A percentile compares a stretch with the other conserved stretches of the same genome.
phyloP scores from a whole-genome alignment of 306 rosid species.

The Carpinus viminea region DNA sequence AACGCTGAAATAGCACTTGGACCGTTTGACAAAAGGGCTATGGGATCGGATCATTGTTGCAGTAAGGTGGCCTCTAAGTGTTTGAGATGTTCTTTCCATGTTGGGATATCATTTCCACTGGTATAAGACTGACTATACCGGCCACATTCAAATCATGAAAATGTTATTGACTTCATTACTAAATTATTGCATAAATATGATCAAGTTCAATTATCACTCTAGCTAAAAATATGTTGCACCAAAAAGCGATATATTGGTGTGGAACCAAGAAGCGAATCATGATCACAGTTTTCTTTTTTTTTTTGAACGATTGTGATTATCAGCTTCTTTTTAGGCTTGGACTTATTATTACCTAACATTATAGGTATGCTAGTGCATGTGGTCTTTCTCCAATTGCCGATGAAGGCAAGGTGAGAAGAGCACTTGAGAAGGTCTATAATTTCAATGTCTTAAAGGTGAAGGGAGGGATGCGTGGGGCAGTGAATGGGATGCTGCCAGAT shows the following conservation, averaged over 20 bases:
- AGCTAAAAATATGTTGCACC: background rate
- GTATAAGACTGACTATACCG: background rate
- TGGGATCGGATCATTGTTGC: no score
- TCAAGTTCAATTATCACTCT: background rate
- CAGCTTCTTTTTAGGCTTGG: background rate
- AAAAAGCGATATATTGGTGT: background rate
- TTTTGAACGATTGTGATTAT: background rate
- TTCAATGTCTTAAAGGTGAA: constrained; percentile 76
- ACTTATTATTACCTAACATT: constrained; percentile 4
- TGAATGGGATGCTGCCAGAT: constrained; percentile 91
- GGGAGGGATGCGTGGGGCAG: constrained; percentile 82
- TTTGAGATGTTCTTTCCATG: no score
- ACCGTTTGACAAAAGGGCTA: no score
- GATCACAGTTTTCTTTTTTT: background rate
- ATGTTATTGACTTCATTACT: background rate
- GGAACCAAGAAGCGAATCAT: background rate
- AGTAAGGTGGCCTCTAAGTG: no score
- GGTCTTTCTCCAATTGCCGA: constrained; percentile 86
- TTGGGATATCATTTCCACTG: background rate
- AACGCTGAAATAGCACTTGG: no score
- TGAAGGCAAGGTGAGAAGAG: constrained; percentile 57
- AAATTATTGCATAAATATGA: background rate
- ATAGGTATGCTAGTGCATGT: constrained; percentile 87
- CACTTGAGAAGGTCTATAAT: constrained; percentile 63
- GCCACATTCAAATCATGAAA: background rate